Base-by-base conservation (phyloP, 441 rosid genomes). In the Arabidopsis lyrata region DNA sequence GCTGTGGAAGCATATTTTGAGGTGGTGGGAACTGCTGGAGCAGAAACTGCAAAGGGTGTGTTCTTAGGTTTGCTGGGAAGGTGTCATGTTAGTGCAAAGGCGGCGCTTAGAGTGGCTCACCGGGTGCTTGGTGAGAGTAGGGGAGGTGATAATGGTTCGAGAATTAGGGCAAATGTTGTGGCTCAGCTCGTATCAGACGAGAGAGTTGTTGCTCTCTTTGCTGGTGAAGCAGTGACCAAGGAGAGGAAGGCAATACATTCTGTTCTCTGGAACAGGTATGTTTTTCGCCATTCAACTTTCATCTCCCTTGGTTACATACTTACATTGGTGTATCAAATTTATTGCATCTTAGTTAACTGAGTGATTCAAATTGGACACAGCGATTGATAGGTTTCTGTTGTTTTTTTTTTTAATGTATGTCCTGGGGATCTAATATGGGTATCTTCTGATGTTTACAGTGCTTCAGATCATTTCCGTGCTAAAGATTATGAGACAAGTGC, bases 1-100 rank as follows among this genome's bases (percentile, higher is more conserved):
- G 98, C 98, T 1, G 90, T 95, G 67, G 99, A 95, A 82, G 84
- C 92, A 12, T 90, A 90, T 65, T 95, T 95, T 73, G 90, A 88
- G 78, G 89, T 91, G 9, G 89, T 83, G 5, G 99, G 98, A 20
- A 85, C 88, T 16, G 92, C 98, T 6, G 99, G 98, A 49, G 86
- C 93, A 11, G 98, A 92, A 89, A 92, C 98, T 0, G 83, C 89
- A 8, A 95, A 86, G 74, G 97, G 88, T 12, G 88, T 95, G 63
- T 92, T 95, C 84, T 52, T 90, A 72, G 99, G 95, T 50, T 70
- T 95, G 65, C 64, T 95, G 42, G 97, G 92, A 18, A 75, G 98
- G 80, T 90, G 97, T 76, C 94, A 95, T 48, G 87, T 92, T 35
- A 95, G 99, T 42, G 91, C 95, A 49, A 81, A 84, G 10, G 83